Base-by-base conservation (phyloP, 495 filamentous ascomycete genomes). In the Trichoderma parareesei region DNA sequence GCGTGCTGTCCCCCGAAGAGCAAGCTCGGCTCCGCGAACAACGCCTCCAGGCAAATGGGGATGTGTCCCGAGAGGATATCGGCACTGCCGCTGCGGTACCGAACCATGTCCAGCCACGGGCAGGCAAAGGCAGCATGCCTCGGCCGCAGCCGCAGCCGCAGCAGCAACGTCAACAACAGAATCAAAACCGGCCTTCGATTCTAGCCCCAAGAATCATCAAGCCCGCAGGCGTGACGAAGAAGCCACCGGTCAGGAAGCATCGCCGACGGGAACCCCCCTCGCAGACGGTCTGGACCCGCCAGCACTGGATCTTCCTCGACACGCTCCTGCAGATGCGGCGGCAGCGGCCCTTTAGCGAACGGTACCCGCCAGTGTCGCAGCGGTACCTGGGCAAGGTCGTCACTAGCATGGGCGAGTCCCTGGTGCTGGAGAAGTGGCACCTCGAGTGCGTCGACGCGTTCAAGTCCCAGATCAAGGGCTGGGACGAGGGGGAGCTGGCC, bases 381-480 rank as follows among this genome's bases (percentile, higher is more conserved):
- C 38, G 61, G 16, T 69, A 77, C 33, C 69, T 80, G 0, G 77
- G 77, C 8, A 78, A 75, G 59, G 66, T 69, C 43, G 71, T 78
- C 27, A 18, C 60, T 20, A 63, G 71, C 7, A 73, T 76, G 60
- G 77, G 71, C 62, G 72, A 76, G 71, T 35, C 53, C 2, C 64
- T 84, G 65, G 60, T 70, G 5, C 67, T 85, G 1, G 75, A 82
- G 66, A 70, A 70, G 62, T 84, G 82, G 81, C 82, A 85, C 65
- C 68, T 84, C 42, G 81, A 84, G 46, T 72, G 79, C 49, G 75
- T 83, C 20, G 77, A 80, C 61, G 79, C 78, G 33, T 81, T 81
- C 65, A 64, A 69, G 18, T 69, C 60, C 13, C 71, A 75, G 61
- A 75, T 81, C 6, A 74, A 73, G 9, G 67, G 72, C 20, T 84